Base-by-base conservation (phyloP, 1,284 basidiomycete species). In the Erythrobasidium hasegawianum region DNA sequence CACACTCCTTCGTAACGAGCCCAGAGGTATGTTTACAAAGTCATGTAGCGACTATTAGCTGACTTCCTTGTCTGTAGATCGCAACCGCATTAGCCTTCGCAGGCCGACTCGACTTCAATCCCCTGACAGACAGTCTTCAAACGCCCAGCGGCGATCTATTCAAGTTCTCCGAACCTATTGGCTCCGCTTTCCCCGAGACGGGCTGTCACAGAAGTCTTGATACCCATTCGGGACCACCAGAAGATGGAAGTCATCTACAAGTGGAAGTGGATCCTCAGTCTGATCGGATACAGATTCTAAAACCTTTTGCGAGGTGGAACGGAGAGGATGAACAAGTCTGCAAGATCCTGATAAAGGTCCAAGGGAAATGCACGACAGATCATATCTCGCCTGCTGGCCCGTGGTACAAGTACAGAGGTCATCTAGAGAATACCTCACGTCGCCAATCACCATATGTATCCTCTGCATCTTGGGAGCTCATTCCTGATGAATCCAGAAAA, bases 401-500 rank as follows among this genome's bases (percentile, higher is more conserved):
- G 45, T 98, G 95, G 95, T 85, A 97, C 81, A 96, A 97, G 82
- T 97, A 94, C 85, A 90, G 95, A 83, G 95, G 95, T 72, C 95
- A 97, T 81, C 86, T 98, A 75, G 85, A 96, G 80, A 97, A 98
- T 85, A 98, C 97, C 78, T 96, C 92, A 41, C 90, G 96, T 80
- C 97, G 83, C 95, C 90, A 81, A n/a, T n/a, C n/a, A n/a, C n/a
- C n/a, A n/a, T 80, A 96, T 78, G 97, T 97, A 10, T n/a, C 10
- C 40, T 41, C n/a, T 41, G 40, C 40, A 41, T 41, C 40, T 41
- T 41, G 40, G 11, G 40, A 10, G n/a, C n/a, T n/a, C n/a, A n/a
- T n/a, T n/a, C n/a, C n/a, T n/a, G n/a, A n/a, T n/a, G n/a, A n/a
- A n/a, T n/a, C n/a, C 94, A 1, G 91, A 97, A 78, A 97, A 97